Evolutionary conservation across 2,329 filamentous ascomycete species (phyloP).

Genomic region (Calonectria leucothoes): DNA sequence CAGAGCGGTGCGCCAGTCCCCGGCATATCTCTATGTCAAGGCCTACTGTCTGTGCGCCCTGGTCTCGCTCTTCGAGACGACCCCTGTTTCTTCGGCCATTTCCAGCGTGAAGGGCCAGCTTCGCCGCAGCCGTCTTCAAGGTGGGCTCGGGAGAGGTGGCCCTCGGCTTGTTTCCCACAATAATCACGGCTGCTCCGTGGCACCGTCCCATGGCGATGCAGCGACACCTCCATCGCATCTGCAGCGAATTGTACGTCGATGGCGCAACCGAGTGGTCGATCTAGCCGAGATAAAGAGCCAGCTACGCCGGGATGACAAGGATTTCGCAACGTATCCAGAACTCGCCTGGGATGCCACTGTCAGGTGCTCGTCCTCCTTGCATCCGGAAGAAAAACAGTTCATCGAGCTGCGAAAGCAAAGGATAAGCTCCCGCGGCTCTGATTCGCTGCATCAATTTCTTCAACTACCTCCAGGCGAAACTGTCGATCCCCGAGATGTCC

Average conservation of each 20-base stretch:
- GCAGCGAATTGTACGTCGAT: constrained; percentile 9
- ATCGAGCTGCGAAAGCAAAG: constrained; percentile 23
- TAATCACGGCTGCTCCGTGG: neutral
- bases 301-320: constrained; percentile 21
- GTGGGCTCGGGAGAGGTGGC: neutral
- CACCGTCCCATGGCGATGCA: neutral
- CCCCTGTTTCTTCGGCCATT: constrained; percentile 31
- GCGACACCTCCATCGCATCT: neutral
- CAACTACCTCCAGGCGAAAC: constrained; percentile 10
- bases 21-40: constrained; percentile 38
- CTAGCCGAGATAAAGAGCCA: constrained; percentile 26
- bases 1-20: constrained; percentile 35
- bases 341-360: constrained; percentile 34
- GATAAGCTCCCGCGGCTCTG: constrained; percentile 25
- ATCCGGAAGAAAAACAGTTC: constrained; percentile 24
- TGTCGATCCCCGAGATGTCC: constrained; percentile 32
- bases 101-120: constrained; percentile 17
- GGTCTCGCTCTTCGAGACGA: constrained; percentile 35
- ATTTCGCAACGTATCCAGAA: constrained; percentile 32
- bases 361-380: constrained; percentile 23
- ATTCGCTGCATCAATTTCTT: constrained; percentile 29
- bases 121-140: neutral
- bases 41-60: constrained; percentile 37
- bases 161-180: neutral
- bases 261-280: constrained; percentile 32